Evolutionary conservation across 192 early-diverging fungal genomes (phyloP).

Genomic region (Rhizophlyctis rosea): DNA sequence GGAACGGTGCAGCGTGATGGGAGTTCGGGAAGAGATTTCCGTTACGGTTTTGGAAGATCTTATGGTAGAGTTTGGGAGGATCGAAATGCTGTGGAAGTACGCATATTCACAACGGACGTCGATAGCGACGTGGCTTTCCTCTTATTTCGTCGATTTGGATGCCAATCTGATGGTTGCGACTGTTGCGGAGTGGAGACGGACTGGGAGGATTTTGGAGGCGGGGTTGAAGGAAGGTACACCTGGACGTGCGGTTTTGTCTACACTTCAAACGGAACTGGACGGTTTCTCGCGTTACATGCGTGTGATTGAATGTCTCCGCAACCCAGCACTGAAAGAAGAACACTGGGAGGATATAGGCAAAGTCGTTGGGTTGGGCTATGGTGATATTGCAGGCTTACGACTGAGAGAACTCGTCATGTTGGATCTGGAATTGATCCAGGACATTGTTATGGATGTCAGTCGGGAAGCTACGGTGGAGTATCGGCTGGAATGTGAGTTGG

Average conservation of each 20-base stretch:
- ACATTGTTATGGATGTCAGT: conserved; percentile 38
- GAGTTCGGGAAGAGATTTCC: conserved; percentile 9
- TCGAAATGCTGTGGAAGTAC: conserved; percentile 36
- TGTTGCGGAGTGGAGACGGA: conserved; percentile 29
- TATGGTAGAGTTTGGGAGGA: conserved; percentile 10
- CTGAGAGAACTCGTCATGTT: conserved; percentile 32
- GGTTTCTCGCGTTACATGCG: conserved; percentile 30
- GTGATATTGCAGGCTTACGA: conserved; percentile 27
- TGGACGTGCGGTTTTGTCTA: conserved; percentile 7
- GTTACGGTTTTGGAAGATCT: conserved; percentile 6
- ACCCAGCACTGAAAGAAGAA: conserved; percentile 26
- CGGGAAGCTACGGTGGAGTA: conserved; percentile 32
- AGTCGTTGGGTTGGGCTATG: conserved; percentile 31
- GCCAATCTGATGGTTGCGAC: conserved; percentile 33
- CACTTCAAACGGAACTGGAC: conserved; percentile 24
- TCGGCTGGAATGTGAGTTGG: conserved; percentile 27
- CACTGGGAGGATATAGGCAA: conserved; percentile 38
- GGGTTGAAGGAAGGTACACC: conserved; percentile 4
- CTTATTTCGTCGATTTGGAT: conserved; percentile 35
- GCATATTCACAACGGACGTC: conserved; percentile 7
- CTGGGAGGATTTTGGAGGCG: not conserved
- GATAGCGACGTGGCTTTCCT: conserved; percentile 31
- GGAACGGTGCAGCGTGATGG: conserved; percentile 14
- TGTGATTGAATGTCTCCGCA: conserved; percentile 34
- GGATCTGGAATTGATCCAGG: conserved; percentile 40